These are phyloP conservation scores for Toxicodendron radicans DNA, from an alignment of 345 rosid genomes.

Conservation along the genomic window DNA sequence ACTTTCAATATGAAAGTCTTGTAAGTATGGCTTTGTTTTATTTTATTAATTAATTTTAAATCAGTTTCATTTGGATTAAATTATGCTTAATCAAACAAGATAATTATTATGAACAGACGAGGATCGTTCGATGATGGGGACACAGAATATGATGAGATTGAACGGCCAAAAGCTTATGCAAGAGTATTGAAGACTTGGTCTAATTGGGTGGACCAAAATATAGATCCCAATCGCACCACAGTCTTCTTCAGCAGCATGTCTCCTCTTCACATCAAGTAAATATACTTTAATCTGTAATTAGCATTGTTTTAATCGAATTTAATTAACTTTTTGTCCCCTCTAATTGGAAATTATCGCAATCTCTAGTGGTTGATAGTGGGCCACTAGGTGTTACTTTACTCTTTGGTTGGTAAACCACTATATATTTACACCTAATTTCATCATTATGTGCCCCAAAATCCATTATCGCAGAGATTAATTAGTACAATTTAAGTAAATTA, in stretches of 20 bases:
- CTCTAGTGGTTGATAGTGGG: slow-evolving; percentile 6
- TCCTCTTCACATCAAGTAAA: slow-evolving; percentile 86
- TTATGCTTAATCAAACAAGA: no score
- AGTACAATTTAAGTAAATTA: no score
- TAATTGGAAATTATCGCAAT: no score
- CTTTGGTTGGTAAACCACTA: slow-evolving; percentile 20
- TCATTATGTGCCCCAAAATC: background rate
- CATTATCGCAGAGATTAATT: no score
- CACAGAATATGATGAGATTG: slow-evolving; percentile 72
- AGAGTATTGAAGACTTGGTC: slow-evolving; percentile 73
- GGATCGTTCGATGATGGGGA: slow-evolving; percentile 81
- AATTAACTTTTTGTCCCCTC: no score
- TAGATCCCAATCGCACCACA: slow-evolving; percentile 67
- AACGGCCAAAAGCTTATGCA: slow-evolving; percentile 66
- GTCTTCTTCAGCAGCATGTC: slow-evolving; percentile 96
- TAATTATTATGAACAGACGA: slow-evolving; percentile 39
- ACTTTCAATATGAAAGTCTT: slow-evolving; percentile 69
- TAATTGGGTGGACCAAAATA: slow-evolving; percentile 67
- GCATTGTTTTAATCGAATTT: no score
- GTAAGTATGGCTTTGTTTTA: slow-evolving; percentile 38
- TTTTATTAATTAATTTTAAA: background rate
- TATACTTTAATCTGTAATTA: no score
- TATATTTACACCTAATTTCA: background rate
- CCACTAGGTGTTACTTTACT: background rate
- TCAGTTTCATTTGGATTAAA: background rate